Conservation (phyloP, 1,284 basidiomycete species). For the Mycosarcoma maydis region DNA sequence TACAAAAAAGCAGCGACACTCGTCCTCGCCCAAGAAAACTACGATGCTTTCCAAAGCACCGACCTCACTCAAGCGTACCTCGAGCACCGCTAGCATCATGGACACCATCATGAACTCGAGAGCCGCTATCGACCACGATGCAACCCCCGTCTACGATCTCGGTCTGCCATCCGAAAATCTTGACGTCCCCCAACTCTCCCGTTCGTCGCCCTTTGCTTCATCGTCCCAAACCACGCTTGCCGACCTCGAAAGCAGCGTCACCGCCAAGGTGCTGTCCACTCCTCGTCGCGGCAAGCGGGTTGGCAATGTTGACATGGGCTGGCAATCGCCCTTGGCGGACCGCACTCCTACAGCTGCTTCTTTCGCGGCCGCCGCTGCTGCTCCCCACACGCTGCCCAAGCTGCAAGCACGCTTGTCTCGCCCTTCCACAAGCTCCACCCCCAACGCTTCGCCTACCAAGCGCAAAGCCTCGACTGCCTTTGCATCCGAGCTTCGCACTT, state of each 20-base stretch:
- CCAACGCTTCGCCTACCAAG: constrained; percentile 29
- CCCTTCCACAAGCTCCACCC: background rate
- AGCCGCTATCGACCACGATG: constrained; percentile 41
- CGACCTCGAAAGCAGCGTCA: constrained; percentile 25
- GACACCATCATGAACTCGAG: constrained; percentile 46
- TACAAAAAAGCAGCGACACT: constrained; percentile 39
- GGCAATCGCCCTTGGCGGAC: constrained; percentile 35
- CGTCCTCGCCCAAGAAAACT: constrained; percentile 23
- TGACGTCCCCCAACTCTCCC: constrained; percentile 18
- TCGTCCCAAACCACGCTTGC: constrained; percentile 42
- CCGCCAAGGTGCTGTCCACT: constrained; percentile 37
- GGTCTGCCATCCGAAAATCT: constrained; percentile 5
- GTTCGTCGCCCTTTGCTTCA: constrained; percentile 36
- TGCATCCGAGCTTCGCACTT: constrained; percentile 35
- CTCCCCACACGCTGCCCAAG: constrained; percentile 39
- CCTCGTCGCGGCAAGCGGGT: constrained; percentile 47
- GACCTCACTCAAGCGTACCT: constrained; percentile 31
- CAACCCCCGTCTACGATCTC: constrained; percentile 2
- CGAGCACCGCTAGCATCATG: constrained; percentile 46
- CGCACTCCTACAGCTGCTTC: constrained; percentile 21
- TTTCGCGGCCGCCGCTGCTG: constrained; percentile 10
- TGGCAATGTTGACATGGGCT: constrained; percentile 51
- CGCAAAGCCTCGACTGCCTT: constrained; percentile 46
- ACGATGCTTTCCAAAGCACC: constrained; percentile 10
- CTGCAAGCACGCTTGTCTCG: constrained; percentile 1